phyloP scores from a whole-genome alignment of 768 basidiomycete genomes.

The Lactarius quietus region DNA sequence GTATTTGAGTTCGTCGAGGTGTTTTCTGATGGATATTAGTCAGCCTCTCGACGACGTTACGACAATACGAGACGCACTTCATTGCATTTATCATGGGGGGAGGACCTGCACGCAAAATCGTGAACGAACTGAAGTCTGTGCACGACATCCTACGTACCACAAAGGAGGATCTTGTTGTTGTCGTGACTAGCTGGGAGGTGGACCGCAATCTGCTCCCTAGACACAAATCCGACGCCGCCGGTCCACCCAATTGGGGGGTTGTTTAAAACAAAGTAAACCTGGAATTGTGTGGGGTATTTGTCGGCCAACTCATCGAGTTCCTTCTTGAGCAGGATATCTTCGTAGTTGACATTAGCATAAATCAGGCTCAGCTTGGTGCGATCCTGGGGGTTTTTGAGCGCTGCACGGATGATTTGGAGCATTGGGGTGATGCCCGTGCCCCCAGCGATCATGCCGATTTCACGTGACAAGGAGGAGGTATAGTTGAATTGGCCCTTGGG shows the following conservation, averaged over 20 bases:
- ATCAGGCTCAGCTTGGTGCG: conserved; percentile 79
- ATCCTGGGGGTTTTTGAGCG: conserved; percentile 85
- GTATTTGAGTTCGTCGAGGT: conserved; percentile 84
- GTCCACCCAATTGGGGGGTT: conserved; percentile 86
- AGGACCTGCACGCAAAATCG: conserved; percentile 43
- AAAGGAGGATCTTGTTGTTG: conserved; percentile 84
- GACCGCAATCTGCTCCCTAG: conserved; percentile 85
- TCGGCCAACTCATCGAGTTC: conserved; percentile 80
- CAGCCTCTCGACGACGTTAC: conserved; percentile 15
- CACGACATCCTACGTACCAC: conserved; percentile 47
- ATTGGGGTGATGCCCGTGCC: conserved; percentile 99
- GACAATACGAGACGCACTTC: conserved; percentile 50
- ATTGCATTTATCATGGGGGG: conserved; percentile 77
- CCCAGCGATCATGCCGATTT: conserved; percentile 96
- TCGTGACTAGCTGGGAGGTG: conserved; percentile 62
- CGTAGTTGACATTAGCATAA: conserved; percentile 92
- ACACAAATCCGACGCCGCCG: conserved; percentile 89
- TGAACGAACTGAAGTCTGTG: conserved; percentile 1
- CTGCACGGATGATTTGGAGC: conserved; percentile 97
- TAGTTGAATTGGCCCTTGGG: conserved; percentile 97
- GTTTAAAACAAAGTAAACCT: conserved; percentile 89
- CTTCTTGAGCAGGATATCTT: conserved; percentile 88
- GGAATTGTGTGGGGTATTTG: conserved; percentile 64
- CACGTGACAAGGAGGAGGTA: conserved; percentile 60
- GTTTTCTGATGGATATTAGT: conserved; percentile 54